These are phyloP conservation scores for Teunomyces gatunensis DNA, from an alignment of 805 yeast genomes.

Conservation along the genomic window DNA sequence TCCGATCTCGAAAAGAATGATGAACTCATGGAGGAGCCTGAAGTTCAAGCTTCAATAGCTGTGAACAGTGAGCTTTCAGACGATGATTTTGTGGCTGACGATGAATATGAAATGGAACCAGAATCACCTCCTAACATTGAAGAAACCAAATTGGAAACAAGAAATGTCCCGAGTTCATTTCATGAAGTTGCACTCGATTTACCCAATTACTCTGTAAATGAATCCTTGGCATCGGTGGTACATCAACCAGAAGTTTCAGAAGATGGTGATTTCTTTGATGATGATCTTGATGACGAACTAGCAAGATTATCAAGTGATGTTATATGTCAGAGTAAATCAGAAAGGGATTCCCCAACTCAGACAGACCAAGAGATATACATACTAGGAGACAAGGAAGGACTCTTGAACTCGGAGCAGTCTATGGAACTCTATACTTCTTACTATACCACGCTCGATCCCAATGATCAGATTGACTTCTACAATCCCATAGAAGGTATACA, in stretches of 20 bases:
- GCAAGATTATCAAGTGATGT: constrained; percentile 9
- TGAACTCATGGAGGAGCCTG: background rate
- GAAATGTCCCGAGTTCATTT: background rate
- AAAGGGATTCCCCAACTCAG: background rate
- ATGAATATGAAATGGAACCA: background rate
- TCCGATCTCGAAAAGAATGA: background rate
- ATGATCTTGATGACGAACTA: constrained; percentile 24
- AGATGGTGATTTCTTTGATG: constrained; percentile 14
- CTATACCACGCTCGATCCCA: constrained; percentile 23
- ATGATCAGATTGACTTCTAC: constrained; percentile 7
- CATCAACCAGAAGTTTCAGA: constrained; percentile 5
- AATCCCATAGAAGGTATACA: constrained; percentile 10
- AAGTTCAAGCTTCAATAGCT: background rate
- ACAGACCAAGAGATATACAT: constrained; percentile 13
- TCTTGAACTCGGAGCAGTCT: constrained; percentile 36
- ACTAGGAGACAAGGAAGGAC: constrained; percentile 34
- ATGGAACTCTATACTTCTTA: constrained; percentile 42
- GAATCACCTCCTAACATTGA: background rate
- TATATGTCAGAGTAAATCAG: background rate
- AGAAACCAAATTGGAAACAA: background rate
- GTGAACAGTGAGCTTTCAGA: background rate
- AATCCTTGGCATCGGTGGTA: background rate
- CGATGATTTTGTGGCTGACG: background rate
- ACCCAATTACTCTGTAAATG: background rate
- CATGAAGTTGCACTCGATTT: background rate